Percentiles rank a stretch among this genome's conserved stretches.
phyloP scores from a whole-genome alignment of 768 basidiomycete species.

The Sporobolomyces roseus region DNA sequence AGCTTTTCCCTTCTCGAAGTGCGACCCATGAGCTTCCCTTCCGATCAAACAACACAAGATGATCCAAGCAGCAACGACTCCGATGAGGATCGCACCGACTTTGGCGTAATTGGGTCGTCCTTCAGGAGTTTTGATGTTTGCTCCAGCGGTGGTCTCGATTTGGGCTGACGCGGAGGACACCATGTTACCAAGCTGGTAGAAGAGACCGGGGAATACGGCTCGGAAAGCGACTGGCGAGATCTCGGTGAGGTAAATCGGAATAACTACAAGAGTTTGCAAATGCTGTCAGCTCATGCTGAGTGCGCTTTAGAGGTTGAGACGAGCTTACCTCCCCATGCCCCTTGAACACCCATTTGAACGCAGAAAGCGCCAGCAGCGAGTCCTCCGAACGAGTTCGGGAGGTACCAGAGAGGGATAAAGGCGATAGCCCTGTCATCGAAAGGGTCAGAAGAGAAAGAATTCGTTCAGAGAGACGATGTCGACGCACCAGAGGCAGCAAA shows the following conservation, averaged over 20 bases:
- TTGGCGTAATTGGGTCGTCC: slow-evolving; percentile 34
- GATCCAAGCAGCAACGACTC: slow-evolving; percentile 68
- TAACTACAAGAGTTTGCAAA: slow-evolving; percentile 32
- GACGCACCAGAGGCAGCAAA: slow-evolving; percentile 59
- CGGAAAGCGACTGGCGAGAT: slow-evolving; percentile 84
- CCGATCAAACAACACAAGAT: slow-evolving; percentile 73
- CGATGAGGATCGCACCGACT: slow-evolving; percentile 69
- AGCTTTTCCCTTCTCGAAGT: slow-evolving; percentile 73
- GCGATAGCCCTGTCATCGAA: no score
- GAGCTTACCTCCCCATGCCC: slow-evolving; percentile 10
- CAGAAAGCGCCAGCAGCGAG: slow-evolving; percentile 79
- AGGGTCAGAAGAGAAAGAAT: no score
- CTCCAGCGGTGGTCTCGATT: slow-evolving; percentile 71
- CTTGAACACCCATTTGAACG: slow-evolving; percentile 57
- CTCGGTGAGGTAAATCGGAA: slow-evolving; percentile 76
- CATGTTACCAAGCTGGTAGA: slow-evolving; percentile 62
- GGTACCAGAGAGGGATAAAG: slow-evolving; percentile 66
- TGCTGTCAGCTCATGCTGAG: no score
- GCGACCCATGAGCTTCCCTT: slow-evolving; percentile 69
- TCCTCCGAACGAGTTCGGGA: slow-evolving; percentile 64
- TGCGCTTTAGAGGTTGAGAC: no score
- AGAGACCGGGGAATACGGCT: slow-evolving; percentile 76
- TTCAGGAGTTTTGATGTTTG: slow-evolving; percentile 56
- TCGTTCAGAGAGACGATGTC: slow-evolving; percentile 54
- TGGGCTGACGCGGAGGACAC: slow-evolving; percentile 68